Base-by-base conservation (phyloP, 1,284 basidiomycete genomes). In the Ustilago lituana region DNA sequence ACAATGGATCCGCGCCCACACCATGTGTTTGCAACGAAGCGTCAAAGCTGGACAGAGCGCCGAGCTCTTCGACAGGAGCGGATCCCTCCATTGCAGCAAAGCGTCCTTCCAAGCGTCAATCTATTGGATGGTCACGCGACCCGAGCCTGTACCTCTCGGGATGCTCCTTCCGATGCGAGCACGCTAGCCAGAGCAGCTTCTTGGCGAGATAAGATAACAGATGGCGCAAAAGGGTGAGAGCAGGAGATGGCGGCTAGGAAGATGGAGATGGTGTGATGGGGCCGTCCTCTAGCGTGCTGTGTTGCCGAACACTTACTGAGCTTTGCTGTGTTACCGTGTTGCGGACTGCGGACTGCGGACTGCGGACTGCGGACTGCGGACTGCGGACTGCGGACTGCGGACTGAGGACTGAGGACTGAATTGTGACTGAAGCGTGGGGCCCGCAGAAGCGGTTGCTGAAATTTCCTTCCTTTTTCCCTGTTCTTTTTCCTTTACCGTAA, bases 61-160 rank as follows among this genome's bases (percentile, higher is more conserved):
- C 61, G 23, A 64, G 52, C 55, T 62, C 53, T 43, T 70, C 54
- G 19, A 65, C 40, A 1, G 58, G 58, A 15, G 45, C 53, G 10
- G 57, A 55, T 32, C 31, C 32, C 5, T 53, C 58, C 62, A 70
- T 56, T 7, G 52, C 29, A 14, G 43, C 46, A 12, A 29, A 29
- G n/a, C n/a, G n/a, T n/a, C n/a, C n/a, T n/a, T n/a, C 12, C 27
- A 29, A 29, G 27, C 27, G 12, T 6, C 27, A 29, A 12, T 29
- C 27, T 29, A 12, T 7, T 29, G 12, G 27, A 6, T 6, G 27
- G 27, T 37, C 36, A 37, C 36, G 17, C 36, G 36, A 37, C 20
- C 5, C 36, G 19, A 29, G 27, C 11, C 40, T 29, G 27, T 29
- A 7, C 27, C 27, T 29, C 7, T n/a, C n/a, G n/a, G n/a, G n/a